Evolutionary conservation across 345 rosid genomes (phyloP).

Genomic region (Eucalyptus dawsonii): DNA sequence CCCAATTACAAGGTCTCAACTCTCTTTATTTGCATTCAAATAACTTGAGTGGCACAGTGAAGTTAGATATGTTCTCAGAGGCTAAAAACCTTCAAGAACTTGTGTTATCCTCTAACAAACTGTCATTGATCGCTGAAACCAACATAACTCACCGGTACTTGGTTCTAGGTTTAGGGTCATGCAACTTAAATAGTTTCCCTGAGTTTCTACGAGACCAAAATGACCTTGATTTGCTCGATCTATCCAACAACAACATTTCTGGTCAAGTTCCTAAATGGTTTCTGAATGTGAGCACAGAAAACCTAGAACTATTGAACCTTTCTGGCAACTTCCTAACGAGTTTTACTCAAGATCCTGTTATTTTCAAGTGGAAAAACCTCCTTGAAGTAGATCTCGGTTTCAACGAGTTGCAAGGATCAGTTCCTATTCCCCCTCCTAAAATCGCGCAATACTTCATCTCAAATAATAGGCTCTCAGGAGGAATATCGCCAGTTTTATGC

Average conservation of each 20-base stretch:
- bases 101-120: not conserved
- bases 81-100: not conserved
- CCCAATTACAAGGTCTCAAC: not conserved
- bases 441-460: too few species aligned
- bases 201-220: not conserved
- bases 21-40: not conserved
- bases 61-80: not conserved
- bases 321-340: not conserved
- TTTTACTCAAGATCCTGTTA: not conserved
- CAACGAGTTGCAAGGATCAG: conserved; percentile 2
- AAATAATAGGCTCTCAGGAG: too few species aligned
- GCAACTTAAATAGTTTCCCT: conserved; percentile 1
- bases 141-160: not conserved
- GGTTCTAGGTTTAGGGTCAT: not conserved
- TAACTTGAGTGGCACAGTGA: not conserved
- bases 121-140: not conserved
- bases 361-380: not conserved
- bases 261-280: conserved; percentile 11
- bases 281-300: not conserved
- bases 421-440: not conserved
- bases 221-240: not conserved
- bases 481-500: too few species aligned
- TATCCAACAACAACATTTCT: not conserved
- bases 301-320: rapidly evolving
- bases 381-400: not conserved